These are phyloP conservation scores for Sonneratia caseolaris DNA, from an alignment of 345 rosid genomes.

Conservation along the genomic window DNA sequence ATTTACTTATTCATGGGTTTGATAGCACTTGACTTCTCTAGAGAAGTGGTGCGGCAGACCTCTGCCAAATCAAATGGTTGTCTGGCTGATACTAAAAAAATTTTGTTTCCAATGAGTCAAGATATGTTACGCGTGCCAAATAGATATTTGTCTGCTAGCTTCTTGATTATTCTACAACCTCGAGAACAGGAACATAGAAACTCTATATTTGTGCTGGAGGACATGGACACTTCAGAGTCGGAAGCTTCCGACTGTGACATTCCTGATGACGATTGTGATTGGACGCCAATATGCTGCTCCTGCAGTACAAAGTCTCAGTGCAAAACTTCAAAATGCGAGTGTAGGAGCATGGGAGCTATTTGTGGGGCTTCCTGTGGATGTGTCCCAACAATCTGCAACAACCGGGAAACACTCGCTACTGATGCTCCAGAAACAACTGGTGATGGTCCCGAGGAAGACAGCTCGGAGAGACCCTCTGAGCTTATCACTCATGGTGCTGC, in stretches of 20 bases:
- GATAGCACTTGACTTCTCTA: neutral
- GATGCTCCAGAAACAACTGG: constrained; percentile 19
- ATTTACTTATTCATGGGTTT: neutral
- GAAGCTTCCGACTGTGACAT: constrained; percentile 25
- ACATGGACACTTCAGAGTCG: constrained; percentile 84
- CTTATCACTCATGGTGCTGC: constrained; percentile 76
- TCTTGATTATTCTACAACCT: neutral
- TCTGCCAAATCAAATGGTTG: neutral
- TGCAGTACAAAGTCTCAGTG: constrained; percentile 59
- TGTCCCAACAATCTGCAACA: constrained; percentile 46
- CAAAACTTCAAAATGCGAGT: constrained; percentile 73
- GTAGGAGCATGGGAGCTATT: constrained; percentile 48
- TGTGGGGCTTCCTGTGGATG: constrained; percentile 75
- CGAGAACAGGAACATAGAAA: constrained; percentile 33
- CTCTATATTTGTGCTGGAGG: constrained; percentile 43
- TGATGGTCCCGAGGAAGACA: constrained; percentile 8
- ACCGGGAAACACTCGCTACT: constrained; percentile 25
- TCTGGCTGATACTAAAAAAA: too few species aligned
- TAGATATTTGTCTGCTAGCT: neutral
- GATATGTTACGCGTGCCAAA: neutral
- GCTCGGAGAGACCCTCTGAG: constrained; percentile 24
- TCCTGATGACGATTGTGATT: constrained; percentile 51
- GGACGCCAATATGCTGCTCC: constrained; percentile 54
- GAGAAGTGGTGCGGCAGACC: neutral
- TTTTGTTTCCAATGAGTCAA: neutral